A percentile compares a stretch with the other conserved stretches of the same genome.
These are phyloP conservation scores for Decorospora gaudefroyi DNA, from an alignment of 2,329 filamentous ascomycete species.

Conservation along the genomic window DNA sequence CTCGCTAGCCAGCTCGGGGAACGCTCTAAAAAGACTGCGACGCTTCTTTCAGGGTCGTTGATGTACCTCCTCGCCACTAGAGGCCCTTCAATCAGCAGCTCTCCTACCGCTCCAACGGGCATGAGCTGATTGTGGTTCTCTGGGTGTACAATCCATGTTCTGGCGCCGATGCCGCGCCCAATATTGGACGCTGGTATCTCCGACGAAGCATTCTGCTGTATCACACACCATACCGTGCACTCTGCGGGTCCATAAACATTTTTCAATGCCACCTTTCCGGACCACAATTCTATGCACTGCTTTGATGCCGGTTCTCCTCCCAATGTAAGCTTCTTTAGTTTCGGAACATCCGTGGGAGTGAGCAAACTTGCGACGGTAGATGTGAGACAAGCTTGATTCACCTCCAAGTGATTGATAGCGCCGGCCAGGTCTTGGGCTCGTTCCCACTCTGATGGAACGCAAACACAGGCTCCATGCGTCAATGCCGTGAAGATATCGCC, in stretches of 20 bases:
- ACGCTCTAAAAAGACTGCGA: conserved; percentile 16
- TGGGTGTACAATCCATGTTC: background rate
- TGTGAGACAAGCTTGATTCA: conserved; percentile 53
- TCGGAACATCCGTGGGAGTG: conserved; percentile 49
- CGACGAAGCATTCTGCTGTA: background rate
- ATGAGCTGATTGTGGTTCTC: background rate
- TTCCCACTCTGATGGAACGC: conserved; percentile 58
- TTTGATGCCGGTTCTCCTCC: conserved; percentile 45
- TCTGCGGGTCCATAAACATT: background rate
- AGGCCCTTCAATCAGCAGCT: conserved; percentile 13
- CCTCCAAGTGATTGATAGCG: conserved; percentile 29
- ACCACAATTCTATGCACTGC: background rate
- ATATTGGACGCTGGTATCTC: background rate
- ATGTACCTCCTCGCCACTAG: conserved; percentile 11
- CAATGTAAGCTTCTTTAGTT: conserved; percentile 47
- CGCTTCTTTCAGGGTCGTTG: conserved; percentile 7
- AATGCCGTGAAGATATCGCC: conserved; percentile 57
- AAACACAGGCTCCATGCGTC: conserved; percentile 53
- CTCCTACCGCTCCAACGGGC: conserved; percentile 12
- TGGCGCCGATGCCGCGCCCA: background rate
- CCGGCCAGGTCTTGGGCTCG: conserved; percentile 56
- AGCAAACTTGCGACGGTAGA: conserved; percentile 58
- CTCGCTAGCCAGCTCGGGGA: background rate
- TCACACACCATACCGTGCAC: background rate
- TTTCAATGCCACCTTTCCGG: background rate